phyloP scores from a whole-genome alignment of 768 basidiomycete species.

The Mycena floridula region DNA sequence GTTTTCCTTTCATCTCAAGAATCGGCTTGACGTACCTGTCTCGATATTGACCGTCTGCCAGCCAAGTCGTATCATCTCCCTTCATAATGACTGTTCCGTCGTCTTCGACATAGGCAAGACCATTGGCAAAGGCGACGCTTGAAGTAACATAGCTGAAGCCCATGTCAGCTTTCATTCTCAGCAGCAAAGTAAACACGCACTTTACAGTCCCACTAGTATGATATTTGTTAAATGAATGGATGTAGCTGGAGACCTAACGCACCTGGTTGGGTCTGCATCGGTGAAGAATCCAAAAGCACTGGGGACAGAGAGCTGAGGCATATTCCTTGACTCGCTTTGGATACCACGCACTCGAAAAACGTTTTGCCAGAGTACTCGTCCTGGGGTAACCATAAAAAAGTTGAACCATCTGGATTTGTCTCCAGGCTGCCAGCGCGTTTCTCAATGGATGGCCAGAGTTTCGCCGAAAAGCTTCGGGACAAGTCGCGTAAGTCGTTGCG shows the following conservation, averaged over 20 bases:
- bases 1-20: not conserved
- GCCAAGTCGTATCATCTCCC: slow-evolving; percentile 59
- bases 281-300: slow-evolving; percentile 59
- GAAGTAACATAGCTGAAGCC: slow-evolving; percentile 54
- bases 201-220: slow-evolving; percentile 57
- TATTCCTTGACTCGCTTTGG: too few relatives aligned
- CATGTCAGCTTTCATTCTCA: too few relatives aligned
- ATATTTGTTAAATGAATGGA: slow-evolving; percentile 11
- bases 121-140: slow-evolving; percentile 42
- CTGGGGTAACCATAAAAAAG: slow-evolving; percentile 59
- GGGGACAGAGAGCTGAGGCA: not conserved
- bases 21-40: slow-evolving; percentile 41
- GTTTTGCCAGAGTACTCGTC: slow-evolving; percentile 60
- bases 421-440: too few relatives aligned
- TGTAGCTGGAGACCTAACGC: slow-evolving; percentile 15
- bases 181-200: too few relatives aligned
- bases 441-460: too few relatives aligned
- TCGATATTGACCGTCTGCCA: slow-evolving; percentile 48
- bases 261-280: slow-evolving; percentile 65
- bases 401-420: slow-evolving; percentile 38
- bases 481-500: too few relatives aligned
- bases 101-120: slow-evolving; percentile 51
- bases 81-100: slow-evolving; percentile 68
- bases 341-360: slow-evolving; percentile 70
- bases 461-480: too few relatives aligned